A percentile compares a stretch with the other conserved stretches of the same genome.
Conservation (phyloP, 108 stramenopile genomes). For the Nitzschia sp. region DNA sequence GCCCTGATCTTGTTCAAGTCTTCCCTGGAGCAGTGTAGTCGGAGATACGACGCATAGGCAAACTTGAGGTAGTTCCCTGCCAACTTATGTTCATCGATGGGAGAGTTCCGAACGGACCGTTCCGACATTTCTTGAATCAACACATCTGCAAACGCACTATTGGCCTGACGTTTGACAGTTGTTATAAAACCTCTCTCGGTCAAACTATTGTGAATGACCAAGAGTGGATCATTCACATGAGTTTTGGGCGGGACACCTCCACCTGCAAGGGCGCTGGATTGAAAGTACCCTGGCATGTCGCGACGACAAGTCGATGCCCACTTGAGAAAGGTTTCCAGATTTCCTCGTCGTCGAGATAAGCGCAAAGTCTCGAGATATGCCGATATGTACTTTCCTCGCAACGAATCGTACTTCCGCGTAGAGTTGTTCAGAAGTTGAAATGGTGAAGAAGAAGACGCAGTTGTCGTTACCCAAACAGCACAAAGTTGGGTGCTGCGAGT, state of each 20-base stretch:
- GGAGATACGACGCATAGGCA: constrained; percentile 60
- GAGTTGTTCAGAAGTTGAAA: constrained; percentile 76
- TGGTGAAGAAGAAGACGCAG: constrained; percentile 50
- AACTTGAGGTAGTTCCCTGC: constrained; percentile 53
- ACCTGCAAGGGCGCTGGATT: constrained; percentile 56
- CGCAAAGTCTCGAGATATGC: constrained; percentile 67
- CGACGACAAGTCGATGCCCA: constrained; percentile 46
- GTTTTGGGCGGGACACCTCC: constrained; percentile 47
- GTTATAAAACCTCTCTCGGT: constrained; percentile 44
- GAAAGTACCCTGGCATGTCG: constrained; percentile 71
- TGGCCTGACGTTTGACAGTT: constrained; percentile 57
- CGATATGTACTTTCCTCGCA: constrained; percentile 76
- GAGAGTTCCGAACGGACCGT: neutral
- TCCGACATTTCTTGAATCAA: constrained; percentile 53
- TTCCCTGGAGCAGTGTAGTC: constrained; percentile 57
- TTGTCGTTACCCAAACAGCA: constrained; percentile 84
- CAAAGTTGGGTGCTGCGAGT: constrained; percentile 63
- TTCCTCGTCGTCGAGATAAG: constrained; percentile 39
- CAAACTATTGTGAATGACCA: constrained; percentile 29
- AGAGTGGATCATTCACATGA: constrained; percentile 52
- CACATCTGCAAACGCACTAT: constrained; percentile 55
- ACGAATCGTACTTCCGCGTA: constrained; percentile 77
- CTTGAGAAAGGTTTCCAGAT: constrained; percentile 62
- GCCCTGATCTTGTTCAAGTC: constrained; percentile 43
- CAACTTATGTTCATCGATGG: constrained; percentile 34